Evolutionary conservation across 2,329 filamentous ascomycete species (phyloP).

Genomic region (Botrytis fabae): DNA sequence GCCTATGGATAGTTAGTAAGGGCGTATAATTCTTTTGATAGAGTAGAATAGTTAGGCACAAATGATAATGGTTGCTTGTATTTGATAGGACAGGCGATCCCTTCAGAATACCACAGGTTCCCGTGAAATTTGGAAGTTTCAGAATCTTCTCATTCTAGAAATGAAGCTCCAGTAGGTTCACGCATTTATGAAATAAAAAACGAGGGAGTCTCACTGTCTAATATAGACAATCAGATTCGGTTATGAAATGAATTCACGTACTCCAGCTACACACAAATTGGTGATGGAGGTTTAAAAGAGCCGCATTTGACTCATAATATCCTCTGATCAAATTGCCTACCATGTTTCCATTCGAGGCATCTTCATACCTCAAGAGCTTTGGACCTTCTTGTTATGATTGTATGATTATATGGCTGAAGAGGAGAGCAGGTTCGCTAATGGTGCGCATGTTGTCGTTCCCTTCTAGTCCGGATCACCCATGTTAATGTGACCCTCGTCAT

Average conservation of each 20-base stretch:
- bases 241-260: background rate
- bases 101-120: background rate
- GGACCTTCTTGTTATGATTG: background rate
- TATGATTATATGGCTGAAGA: background rate
- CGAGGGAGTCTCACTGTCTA: background rate
- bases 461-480: background rate
- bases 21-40: background rate
- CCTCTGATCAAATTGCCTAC: background rate
- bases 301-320: background rate
- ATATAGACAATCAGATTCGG: background rate
- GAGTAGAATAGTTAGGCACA: background rate
- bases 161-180: background rate
- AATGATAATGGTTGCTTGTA: background rate
- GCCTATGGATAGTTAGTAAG: background rate
- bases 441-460: background rate
- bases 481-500: background rate
- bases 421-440: background rate
- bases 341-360: background rate
- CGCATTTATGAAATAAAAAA: background rate
- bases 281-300: background rate
- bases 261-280: background rate
- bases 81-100: background rate
- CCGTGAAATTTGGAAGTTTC: background rate
- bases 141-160: background rate
- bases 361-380: background rate